These are phyloP conservation scores for Nannizziopsis arthrosporioides DNA, from an alignment of 2,329 filamentous ascomycete species.

Conservation along the genomic window DNA sequence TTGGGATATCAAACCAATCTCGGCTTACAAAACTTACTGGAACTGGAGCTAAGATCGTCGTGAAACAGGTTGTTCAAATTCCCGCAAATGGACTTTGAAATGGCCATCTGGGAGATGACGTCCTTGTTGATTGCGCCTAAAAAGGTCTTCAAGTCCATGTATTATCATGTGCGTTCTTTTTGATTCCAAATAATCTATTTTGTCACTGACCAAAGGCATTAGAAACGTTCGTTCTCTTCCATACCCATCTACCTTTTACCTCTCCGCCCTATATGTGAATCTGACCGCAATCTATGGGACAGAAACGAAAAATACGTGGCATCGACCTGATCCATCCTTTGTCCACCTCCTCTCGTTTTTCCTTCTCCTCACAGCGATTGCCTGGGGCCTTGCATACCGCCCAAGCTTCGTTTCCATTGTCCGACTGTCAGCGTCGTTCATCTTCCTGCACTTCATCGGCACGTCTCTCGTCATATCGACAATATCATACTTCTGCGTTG, in stretches of 20 bases:
- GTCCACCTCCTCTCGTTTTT: constrained; percentile 59
- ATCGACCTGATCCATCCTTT: constrained; percentile 57
- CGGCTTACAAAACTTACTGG: too few species aligned
- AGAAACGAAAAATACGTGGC: constrained; percentile 62
- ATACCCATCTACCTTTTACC: background rate
- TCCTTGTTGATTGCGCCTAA: constrained; percentile 56
- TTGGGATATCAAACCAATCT: too few species aligned
- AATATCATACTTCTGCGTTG: constrained; percentile 53
- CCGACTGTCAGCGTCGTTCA: constrained; percentile 39
- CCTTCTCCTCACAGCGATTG: constrained; percentile 44
- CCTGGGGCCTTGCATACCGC: constrained; percentile 48
- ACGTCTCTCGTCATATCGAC: constrained; percentile 49
- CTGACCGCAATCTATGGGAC: background rate
- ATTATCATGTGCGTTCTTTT: constrained; percentile 49
- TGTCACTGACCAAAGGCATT: background rate
- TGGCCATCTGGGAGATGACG: constrained; percentile 62
- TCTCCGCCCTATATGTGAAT: constrained; percentile 12
- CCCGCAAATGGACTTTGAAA: constrained; percentile 63
- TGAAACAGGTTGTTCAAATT: constrained; percentile 51
- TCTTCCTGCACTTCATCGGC: constrained; percentile 50
- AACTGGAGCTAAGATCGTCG: background rate
- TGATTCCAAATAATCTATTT: background rate
- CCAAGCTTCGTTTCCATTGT: constrained; percentile 38
- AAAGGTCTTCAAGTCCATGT: constrained; percentile 60
- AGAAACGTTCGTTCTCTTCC: constrained; percentile 18